phyloP scores from a whole-genome alignment of 1,284 basidiomycete species.

The Heterobasidion parviporum region DNA sequence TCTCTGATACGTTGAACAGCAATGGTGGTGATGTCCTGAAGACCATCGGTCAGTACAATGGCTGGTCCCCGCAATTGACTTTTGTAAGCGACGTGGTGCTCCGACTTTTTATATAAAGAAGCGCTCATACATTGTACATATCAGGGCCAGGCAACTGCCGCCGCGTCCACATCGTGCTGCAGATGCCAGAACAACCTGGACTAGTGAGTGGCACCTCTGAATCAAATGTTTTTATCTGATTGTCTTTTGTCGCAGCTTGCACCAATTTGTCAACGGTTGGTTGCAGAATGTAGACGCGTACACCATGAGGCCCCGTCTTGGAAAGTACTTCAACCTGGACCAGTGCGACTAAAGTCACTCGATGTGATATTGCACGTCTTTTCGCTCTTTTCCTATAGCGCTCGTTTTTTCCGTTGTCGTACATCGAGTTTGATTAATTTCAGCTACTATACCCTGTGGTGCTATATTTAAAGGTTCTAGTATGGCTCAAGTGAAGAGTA shows the following conservation, averaged over 20 bases:
- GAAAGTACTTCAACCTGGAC: conserved; percentile 65
- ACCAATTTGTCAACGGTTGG: conserved; percentile 80
- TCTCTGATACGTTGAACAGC: conserved; percentile 41
- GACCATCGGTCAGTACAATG: conserved; percentile 73
- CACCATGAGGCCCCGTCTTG: conserved; percentile 34
- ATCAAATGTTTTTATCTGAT: conserved; percentile 8
- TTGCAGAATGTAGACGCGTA: conserved; percentile 56
- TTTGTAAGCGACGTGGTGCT: conserved; percentile 29
- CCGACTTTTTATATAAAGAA: too few species aligned
- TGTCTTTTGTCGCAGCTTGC: conserved; percentile 45
- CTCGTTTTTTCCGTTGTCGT: background rate
- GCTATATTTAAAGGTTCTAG: background rate
- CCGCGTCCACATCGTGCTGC: conserved; percentile 48
- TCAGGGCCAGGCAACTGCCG: conserved; percentile 52
- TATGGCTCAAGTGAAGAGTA: too few species aligned
- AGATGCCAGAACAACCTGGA: conserved; percentile 72
- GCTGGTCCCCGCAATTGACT: conserved; percentile 63
- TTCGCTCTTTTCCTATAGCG: background rate
- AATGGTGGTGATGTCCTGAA: conserved; percentile 54
- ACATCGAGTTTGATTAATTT: background rate
- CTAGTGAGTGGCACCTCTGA: conserved; percentile 40
- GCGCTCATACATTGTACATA: conserved; percentile 3
- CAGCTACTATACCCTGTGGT: background rate
- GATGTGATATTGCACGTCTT: background rate
- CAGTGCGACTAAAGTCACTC: conserved; percentile 24